A percentile compares a stretch with the other conserved stretches of the same genome.
Conservation (phyloP, 306 rosid species). For the Sechiopsis laciniata region DNA sequence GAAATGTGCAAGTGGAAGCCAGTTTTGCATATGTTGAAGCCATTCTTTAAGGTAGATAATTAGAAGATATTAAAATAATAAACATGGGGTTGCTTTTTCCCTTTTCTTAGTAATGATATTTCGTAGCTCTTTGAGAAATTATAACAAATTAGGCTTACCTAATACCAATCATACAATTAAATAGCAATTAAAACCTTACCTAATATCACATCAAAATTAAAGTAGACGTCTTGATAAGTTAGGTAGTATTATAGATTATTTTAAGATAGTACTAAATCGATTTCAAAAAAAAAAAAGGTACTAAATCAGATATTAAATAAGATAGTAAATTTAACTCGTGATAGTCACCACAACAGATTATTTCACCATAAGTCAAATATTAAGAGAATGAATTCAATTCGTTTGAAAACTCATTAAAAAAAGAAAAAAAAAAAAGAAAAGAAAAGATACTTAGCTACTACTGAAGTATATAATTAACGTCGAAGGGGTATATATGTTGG, state of each 20-base stretch:
- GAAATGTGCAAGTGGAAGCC: background rate
- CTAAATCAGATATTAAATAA: too few species aligned
- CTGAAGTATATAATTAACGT: background rate
- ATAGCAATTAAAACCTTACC: background rate
- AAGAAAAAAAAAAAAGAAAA: too few species aligned
- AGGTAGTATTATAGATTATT: too few species aligned
- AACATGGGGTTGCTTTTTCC: background rate
- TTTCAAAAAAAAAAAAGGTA: too few species aligned
- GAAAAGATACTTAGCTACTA: too few species aligned
- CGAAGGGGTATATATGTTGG: background rate
- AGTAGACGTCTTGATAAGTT: background rate
- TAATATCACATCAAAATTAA: background rate
- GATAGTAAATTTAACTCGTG: too few species aligned
- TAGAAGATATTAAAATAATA: background rate
- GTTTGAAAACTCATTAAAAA: too few species aligned
- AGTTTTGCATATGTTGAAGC: background rate
- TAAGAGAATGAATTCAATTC: too few species aligned
- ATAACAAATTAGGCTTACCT: background rate
- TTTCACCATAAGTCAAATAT: too few species aligned
- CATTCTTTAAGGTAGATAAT: background rate
- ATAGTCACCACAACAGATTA: too few species aligned
- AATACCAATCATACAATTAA: background rate
- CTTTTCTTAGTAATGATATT: background rate
- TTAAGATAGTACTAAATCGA: too few species aligned
- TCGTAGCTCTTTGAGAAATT: background rate